These are phyloP conservation scores for Dactylellina haptotyla DNA, from an alignment of 2,329 filamentous ascomycete species.

Conservation along the genomic window DNA sequence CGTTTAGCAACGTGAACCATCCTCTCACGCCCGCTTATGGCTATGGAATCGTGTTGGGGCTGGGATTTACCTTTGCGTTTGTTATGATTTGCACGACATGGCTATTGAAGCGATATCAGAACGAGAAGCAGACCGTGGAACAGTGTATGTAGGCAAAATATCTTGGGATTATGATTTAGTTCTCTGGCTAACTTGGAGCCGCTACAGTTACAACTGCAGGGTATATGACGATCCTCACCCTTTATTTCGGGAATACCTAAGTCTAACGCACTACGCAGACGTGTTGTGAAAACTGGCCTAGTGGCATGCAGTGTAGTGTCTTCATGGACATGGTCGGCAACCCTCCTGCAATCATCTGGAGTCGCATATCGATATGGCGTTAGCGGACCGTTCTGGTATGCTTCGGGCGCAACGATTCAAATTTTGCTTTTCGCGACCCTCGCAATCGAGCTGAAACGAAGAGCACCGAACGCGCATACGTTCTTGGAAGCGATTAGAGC, in stretches of 20 bases:
- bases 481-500: constrained; percentile 77
- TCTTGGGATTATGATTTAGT: too few relatives aligned
- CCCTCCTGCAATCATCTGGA: constrained; percentile 78
- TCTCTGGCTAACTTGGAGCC: neutral
- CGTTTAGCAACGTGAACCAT: constrained; percentile 32
- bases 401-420: constrained; percentile 79
- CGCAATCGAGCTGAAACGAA: constrained; percentile 86
- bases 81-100: constrained; percentile 80
- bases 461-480: constrained; percentile 85
- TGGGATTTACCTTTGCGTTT: constrained; percentile 78
- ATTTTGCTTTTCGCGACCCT: constrained; percentile 89
- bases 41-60: constrained; percentile 79
- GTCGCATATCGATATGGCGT: constrained; percentile 82
- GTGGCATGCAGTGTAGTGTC: constrained; percentile 91
- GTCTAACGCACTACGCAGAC: constrained; percentile 64
- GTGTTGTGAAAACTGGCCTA: constrained; percentile 87
- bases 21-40: constrained; percentile 70
- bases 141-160: constrained; percentile 67
- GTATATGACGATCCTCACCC: constrained; percentile 8
- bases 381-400: constrained; percentile 73
- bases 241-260: neutral
- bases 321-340: constrained; percentile 92
- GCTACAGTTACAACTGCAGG: constrained; percentile 32
- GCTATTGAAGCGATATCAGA: constrained; percentile 74
- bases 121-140: constrained; percentile 87